phyloP scores from a whole-genome alignment of 768 basidiomycete genomes.

The Stropharia rugosoannulata region DNA sequence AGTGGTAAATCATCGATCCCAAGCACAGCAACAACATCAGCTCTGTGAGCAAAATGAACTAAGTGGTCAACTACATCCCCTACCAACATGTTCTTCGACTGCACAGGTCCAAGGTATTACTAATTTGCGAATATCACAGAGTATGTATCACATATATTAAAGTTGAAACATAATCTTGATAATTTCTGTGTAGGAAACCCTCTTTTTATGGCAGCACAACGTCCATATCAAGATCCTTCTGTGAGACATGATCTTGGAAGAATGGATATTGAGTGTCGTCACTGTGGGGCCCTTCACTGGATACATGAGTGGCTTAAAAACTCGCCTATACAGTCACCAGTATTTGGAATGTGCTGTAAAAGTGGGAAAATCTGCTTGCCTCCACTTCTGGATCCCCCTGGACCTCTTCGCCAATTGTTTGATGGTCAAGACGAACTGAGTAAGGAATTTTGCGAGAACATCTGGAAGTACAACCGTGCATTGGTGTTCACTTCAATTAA shows the following conservation, averaged over 20 bases:
- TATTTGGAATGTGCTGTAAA: constrained; percentile 33
- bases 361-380: constrained; percentile 27
- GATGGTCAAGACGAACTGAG: neutral
- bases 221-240: constrained; percentile 1
- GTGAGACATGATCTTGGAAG: constrained; percentile 21
- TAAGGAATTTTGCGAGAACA: constrained; percentile 30
- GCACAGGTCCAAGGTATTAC: too few relatives aligned
- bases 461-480: constrained; percentile 37
- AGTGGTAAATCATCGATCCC: too few relatives aligned
- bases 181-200: too few relatives aligned
- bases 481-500: constrained; percentile 32
- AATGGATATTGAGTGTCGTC: constrained; percentile 27
- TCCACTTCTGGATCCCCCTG: constrained; percentile 15
- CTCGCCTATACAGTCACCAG: constrained; percentile 5
- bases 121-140: too few relatives aligned
- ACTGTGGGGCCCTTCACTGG: constrained; percentile 24
- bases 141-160: too few relatives aligned
- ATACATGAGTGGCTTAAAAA: neutral
- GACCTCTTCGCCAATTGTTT: constrained; percentile 18
- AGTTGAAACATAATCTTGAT: too few relatives aligned
- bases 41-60: too few relatives aligned
- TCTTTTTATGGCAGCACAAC: constrained; percentile 2
- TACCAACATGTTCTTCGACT: too few relatives aligned
- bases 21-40: too few relatives aligned
- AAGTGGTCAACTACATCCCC: too few relatives aligned